These are phyloP conservation scores for Coniosporium tulheliwenetii DNA, from an alignment of 2,329 filamentous ascomycete species.

Conservation along the genomic window DNA sequence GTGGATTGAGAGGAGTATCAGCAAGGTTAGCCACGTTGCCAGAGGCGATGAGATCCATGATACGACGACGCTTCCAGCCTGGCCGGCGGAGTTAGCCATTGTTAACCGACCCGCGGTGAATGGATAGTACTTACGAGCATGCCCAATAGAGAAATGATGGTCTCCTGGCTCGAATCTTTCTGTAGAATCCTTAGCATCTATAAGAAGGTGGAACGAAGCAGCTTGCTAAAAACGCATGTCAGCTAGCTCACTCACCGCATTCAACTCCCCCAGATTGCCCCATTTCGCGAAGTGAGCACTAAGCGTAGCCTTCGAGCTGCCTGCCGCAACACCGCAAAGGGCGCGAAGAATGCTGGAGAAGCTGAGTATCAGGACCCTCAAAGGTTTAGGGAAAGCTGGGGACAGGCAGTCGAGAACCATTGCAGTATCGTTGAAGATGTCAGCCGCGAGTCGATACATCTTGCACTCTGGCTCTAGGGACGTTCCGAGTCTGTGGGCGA, in stretches of 20 bases:
- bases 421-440: constrained; percentile 75
- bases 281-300: constrained; percentile 81
- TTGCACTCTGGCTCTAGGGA: constrained; percentile 85
- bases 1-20: constrained; percentile 59
- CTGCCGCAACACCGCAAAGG: constrained; percentile 79
- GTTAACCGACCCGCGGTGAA: constrained; percentile 7
- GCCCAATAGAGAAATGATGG: constrained; percentile 73
- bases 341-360: constrained; percentile 45
- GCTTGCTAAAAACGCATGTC: neutral
- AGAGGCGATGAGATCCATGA: constrained; percentile 53
- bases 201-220: constrained; percentile 1
- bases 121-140: constrained; percentile 44
- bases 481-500: constrained; percentile 68
- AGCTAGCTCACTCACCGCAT: constrained; percentile 45
- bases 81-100: constrained; percentile 1
- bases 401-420: constrained; percentile 77
- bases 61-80: constrained; percentile 66
- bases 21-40: constrained; percentile 59
- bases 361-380: constrained; percentile 42
- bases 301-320: constrained; percentile 77
- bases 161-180: constrained; percentile 92
- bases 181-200: constrained; percentile 10
- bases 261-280: constrained; percentile 82
- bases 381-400: constrained; percentile 49
- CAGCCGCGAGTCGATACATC: constrained; percentile 71